Evolutionary conservation across 1,284 basidiomycete genomes (phyloP), one percentile per base, ranked within the genome.

Genomic region (Porogramme epimiltina): DNA sequence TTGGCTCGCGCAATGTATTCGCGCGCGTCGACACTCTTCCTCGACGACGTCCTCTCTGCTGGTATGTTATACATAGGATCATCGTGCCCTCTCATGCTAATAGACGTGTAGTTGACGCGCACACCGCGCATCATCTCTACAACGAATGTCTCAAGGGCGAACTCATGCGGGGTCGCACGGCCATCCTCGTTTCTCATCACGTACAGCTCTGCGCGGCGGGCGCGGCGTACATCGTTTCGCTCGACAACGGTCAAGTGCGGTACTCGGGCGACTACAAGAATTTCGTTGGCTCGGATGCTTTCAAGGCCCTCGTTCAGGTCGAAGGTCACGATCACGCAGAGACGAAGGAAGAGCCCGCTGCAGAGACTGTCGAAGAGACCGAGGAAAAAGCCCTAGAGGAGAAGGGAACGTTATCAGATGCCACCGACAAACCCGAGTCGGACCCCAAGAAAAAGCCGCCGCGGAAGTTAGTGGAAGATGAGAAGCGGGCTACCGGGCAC

Each of bases 1-100:
- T 77, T 96, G 8, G 95, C 95, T 20, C 86, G 96, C 50, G 95
- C 95, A 1, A 85, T 98, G 22, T 98, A 98, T 71, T 95, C 92
- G 49, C 80, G 93, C 26, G 95, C 95, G 8, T 87, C 87, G 0
- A 75, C 90, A 20, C 72, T 98, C 0, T 76, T 97, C 38, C 74
- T 98, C 37, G 95, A 99, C 63, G 96, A 99, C 63, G 91, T 95
- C 47, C 74, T 92, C 23, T 89, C 88, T 38, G 82, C 82, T 31
- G 81, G 80, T 81, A 52, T 23, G 77, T 20, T n/a, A n/a, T n/a
- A n/a, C n/a, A n/a, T n/a, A n/a, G n/a, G n/a, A n/a, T n/a, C n/a
- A n/a, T n/a, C n/a, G n/a, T n/a, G n/a, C n/a, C 16, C 22, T 3
- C 26, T 13, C 20, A 0, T 19, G 16, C 25, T 26, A 8, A n/a